Evolutionary conservation across 169 alveolate species (phyloP).

Genomic region (Cryptosporidium meleagridis): DNA sequence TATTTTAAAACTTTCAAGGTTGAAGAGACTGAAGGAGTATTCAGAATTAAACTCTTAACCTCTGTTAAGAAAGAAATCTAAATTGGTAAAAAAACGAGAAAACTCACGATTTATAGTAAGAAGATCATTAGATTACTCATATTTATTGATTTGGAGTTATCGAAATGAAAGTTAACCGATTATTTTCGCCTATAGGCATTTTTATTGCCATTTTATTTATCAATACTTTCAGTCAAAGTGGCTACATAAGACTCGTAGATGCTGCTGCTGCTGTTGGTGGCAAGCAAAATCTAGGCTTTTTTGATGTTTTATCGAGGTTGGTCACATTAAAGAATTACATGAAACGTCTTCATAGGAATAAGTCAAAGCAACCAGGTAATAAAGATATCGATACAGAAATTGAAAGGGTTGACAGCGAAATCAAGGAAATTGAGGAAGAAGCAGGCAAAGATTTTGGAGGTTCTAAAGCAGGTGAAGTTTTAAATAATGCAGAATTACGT

Average conservation of each 20-base stretch:
- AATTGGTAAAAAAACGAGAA: neutral
- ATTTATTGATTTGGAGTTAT: neutral
- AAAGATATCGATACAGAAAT: neutral
- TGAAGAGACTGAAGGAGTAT: neutral
- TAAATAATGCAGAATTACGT: neutral
- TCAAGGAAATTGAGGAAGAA: neutral
- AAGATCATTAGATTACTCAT: neutral
- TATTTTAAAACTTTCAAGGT: neutral
- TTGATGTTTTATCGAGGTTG: neutral
- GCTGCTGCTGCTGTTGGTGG: neutral
- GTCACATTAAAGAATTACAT: neutral
- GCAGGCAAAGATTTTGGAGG: neutral
- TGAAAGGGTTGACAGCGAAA: neutral
- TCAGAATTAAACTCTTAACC: neutral
- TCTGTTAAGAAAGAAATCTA: neutral
- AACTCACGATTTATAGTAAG: neutral
- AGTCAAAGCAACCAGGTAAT: neutral
- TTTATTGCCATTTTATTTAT: neutral
- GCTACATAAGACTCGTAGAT: neutral
- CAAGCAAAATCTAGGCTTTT: too few species aligned
- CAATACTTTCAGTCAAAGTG: neutral
- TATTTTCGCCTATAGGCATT: slow-evolving; percentile 5
- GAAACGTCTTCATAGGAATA: neutral
- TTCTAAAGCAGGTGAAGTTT: neutral
- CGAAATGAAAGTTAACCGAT: neutral